Conservation (phyloP, 1,139 yeast species). For the Kurtzmaniella quercitrusa region DNA sequence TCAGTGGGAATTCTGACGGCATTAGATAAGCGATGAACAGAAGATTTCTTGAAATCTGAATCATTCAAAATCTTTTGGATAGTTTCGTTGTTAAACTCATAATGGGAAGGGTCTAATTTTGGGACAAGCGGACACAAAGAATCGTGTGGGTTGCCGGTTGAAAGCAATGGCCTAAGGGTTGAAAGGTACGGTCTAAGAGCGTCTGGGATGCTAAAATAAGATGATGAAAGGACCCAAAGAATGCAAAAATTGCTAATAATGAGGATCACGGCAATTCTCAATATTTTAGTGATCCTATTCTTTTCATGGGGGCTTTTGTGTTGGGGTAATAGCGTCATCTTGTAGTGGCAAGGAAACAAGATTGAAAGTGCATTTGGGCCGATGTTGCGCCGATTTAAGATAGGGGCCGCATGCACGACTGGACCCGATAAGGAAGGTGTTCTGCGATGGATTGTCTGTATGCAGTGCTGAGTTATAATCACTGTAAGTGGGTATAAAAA, state of each 20-base stretch:
- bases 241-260: not conserved
- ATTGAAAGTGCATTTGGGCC: not conserved
- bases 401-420: not conserved
- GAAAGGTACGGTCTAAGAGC: not conserved
- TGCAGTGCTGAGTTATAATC: too few species aligned
- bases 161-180: not conserved
- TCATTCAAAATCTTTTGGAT: conserved; percentile 31
- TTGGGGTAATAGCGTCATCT: not conserved
- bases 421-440: too few species aligned
- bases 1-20: conserved; percentile 64
- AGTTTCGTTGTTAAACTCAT: conserved; percentile 19
- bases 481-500: too few species aligned
- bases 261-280: not conserved
- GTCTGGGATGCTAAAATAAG: not conserved
- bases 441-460: too few species aligned
- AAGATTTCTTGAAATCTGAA: conserved; percentile 30
- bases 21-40: conserved; percentile 44
- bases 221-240: not conserved
- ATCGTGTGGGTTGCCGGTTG: conserved; percentile 17
- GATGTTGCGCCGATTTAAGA: not conserved
- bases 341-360: not conserved
- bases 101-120: conserved; percentile 25
- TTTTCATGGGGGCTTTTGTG: not conserved
- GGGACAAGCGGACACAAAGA: conserved; percentile 32
- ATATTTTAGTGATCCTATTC: not conserved